These are phyloP conservation scores for Naegleria lovaniensis DNA, from an alignment of 208 protist genomes.

Conservation along the genomic window DNA sequence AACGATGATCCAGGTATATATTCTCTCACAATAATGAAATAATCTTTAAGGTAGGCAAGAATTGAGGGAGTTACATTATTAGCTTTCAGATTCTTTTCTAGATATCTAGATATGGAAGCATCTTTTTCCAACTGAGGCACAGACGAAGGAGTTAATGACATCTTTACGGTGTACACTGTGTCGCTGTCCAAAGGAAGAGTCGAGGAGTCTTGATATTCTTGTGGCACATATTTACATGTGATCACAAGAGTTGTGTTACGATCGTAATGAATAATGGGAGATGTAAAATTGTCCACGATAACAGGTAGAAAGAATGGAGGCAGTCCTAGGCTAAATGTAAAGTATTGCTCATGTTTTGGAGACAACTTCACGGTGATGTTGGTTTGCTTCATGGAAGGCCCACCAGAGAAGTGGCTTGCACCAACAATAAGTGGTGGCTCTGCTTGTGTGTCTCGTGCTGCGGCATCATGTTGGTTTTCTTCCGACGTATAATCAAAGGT, in stretches of 20 bases:
- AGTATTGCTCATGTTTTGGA: no score
- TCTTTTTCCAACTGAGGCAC: neutral
- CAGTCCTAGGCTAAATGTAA: no score
- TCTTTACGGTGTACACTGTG: neutral
- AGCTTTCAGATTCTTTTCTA: neutral
- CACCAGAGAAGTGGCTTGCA: no score
- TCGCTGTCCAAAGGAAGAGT: no score
- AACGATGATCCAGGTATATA: neutral
- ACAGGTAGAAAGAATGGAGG: no score
- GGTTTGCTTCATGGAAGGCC: no score
- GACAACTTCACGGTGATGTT: no score
- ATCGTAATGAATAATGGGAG: neutral
- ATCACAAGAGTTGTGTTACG: neutral
- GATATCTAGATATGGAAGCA: neutral
- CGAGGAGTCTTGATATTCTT: neutral
- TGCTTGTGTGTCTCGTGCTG: no score
- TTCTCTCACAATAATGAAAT: neutral
- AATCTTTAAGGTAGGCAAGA: neutral
- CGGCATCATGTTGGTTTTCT: no score
- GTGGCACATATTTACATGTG: neutral
- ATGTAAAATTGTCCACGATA: neutral
- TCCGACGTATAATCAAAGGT: no score
- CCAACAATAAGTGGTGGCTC: no score
- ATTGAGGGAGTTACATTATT: neutral
- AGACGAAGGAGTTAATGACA: neutral